Evolutionary conservation across 495 filamentous ascomycete species (phyloP), one percentile per base, ranked within the genome.

Genomic region (Aspergillus sclerotioniger): DNA sequence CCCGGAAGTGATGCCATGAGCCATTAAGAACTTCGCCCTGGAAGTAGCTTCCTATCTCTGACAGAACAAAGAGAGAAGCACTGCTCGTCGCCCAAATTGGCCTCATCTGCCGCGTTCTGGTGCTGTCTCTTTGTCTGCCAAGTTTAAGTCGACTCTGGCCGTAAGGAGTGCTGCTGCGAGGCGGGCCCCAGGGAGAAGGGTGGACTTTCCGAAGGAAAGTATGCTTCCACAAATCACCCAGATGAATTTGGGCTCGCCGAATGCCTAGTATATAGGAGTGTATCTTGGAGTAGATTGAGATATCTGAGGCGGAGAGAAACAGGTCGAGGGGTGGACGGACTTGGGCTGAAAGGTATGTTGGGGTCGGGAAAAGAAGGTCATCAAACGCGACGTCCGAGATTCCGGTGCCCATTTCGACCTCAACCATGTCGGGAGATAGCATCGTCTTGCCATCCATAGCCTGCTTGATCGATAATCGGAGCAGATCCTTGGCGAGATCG

Each of bases 231-330:
- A 97, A 72, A 63, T 89, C 81, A 4, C 90, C 86, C 0, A 97
- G 78, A 37, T 86, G 84, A 4, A 96, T 79, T 64, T 96, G 91
- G 3, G 91, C 88, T 32, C 91, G 83, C 19, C 91, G 86, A 20
- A 96, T 82, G 0, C 87, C 86, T 2, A 97, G 74, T 0, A 98
- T 84, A 69, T 97, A 98, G 6, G 91, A 83, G 66, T 94, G 88
- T 44, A 97, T 88, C 4, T 81, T 80, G 0, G 92, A 88, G 65
- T 98, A 98, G 0, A 78, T 82, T 20, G 86, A 80, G 3, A 96
- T 72, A 58, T 97, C 91, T 1, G 85, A 74, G 28, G 79, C 75
- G 25, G 87, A 84, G 31, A 98, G 82, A 65, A 98, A 96, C 1
- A 98, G 76, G 61, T 97, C 93, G 1, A 97, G 70, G 0, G 94